Evolutionary conservation across 768 basidiomycete genomes (phyloP).

Genomic region (Cubamyces lactineus): DNA sequence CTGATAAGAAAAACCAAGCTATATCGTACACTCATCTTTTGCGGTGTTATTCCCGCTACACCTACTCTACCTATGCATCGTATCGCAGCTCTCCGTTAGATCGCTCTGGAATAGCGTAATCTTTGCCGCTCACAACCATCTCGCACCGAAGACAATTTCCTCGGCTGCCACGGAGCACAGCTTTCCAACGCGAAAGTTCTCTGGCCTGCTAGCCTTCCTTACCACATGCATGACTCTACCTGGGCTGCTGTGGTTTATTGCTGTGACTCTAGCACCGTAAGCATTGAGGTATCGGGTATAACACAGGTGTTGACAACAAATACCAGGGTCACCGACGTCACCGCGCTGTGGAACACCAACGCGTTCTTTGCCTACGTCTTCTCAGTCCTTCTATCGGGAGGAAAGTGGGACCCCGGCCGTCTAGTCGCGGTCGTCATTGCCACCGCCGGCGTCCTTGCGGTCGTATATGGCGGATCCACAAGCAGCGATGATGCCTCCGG

Average conservation of each 20-base stretch:
- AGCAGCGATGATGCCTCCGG: conserved; percentile 10
- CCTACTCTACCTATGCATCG: conserved; percentile 61
- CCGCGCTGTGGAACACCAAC: conserved; percentile 81
- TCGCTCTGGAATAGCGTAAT: conserved; percentile 56
- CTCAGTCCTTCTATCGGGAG: conserved; percentile 68
- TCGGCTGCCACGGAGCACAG: conserved; percentile 1
- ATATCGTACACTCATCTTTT: conserved; percentile 85
- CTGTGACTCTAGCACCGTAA: conserved; percentile 73
- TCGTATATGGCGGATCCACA: conserved; percentile 73
- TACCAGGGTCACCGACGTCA: conserved; percentile 78
- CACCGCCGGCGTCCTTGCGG: conserved; percentile 75
- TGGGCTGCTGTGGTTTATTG: conserved; percentile 74
- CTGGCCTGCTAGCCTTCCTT: conserved; percentile 36
- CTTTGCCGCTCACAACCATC: conserved; percentile 47
- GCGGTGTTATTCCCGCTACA: conserved; percentile 82
- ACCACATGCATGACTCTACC: conserved; percentile 67
- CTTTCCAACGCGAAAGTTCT: conserved; percentile 42
- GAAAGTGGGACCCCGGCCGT: conserved; percentile 64
- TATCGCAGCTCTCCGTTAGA: conserved; percentile 49
- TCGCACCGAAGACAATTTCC: conserved; percentile 16
- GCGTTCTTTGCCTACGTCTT: conserved; percentile 92
- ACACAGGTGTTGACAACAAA: conserved; percentile 3
- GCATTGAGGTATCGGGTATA: conserved; percentile 33
- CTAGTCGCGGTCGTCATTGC: conserved; percentile 79
- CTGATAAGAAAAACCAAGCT: conserved; percentile 49